phyloP scores from a whole-genome alignment of 1,139 yeast genomes.

The Geotrichum europaeum region DNA sequence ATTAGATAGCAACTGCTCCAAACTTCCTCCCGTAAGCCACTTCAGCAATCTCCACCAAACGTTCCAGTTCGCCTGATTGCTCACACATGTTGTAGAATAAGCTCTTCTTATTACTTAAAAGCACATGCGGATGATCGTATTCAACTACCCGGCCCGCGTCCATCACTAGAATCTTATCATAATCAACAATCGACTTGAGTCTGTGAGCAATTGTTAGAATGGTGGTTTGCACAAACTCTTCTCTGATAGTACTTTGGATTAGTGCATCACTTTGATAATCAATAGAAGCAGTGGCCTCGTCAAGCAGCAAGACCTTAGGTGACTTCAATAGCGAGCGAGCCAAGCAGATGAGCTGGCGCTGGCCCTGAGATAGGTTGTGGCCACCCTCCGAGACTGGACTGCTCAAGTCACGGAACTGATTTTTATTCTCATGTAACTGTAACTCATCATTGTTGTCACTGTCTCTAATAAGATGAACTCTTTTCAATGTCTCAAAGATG shows the following conservation, averaged over 20 bases:
- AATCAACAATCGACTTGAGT: conserved; percentile 86
- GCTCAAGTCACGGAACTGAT: conserved; percentile 69
- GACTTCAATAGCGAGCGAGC: conserved; percentile 81
- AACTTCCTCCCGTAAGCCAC: conserved; percentile 33
- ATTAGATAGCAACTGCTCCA: background rate
- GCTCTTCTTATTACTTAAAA: conserved; percentile 57
- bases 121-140: conserved; percentile 76
- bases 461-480: conserved; percentile 63
- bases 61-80: conserved; percentile 86
- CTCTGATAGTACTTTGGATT: conserved; percentile 85
- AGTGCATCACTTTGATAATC: conserved; percentile 89
- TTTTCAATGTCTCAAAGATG: conserved; percentile 75
- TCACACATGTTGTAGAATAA: conserved; percentile 85
- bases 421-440: conserved; percentile 51
- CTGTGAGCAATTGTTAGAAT: conserved; percentile 95
- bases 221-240: conserved; percentile 74
- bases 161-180: conserved; percentile 90
- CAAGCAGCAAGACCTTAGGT: conserved; percentile 82
- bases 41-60: conserved; percentile 66
- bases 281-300: conserved; percentile 95
- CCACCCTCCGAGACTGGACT: conserved; percentile 81
- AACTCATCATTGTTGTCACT: background rate
- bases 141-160: conserved; percentile 89
- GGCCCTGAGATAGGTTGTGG: conserved; percentile 88
- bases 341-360: conserved; percentile 86